phyloP scores from a whole-genome alignment of 2,329 filamentous ascomycete species.

The Epichloe brachyelytri region DNA sequence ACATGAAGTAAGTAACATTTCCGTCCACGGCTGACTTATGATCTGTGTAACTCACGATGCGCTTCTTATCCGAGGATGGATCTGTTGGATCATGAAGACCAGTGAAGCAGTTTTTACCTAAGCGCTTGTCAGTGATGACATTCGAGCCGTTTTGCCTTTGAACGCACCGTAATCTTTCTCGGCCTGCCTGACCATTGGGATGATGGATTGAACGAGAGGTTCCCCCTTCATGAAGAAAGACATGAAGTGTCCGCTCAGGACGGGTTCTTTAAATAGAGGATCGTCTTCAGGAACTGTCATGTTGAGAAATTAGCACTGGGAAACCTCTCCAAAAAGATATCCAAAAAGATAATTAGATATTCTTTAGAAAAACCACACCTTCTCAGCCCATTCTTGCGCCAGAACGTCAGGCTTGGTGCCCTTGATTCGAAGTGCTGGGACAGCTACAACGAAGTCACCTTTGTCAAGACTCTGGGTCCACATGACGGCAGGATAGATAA shows the following conservation, averaged over 20 bases:
- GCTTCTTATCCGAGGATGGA: slow-evolving; percentile 48
- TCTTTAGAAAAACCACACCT: slow-evolving; percentile 30
- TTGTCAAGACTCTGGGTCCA: slow-evolving; percentile 73
- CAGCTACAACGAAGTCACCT: slow-evolving; percentile 67
- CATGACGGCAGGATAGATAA: slow-evolving; percentile 63
- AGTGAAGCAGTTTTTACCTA: slow-evolving; percentile 46
- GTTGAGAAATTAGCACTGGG: background rate
- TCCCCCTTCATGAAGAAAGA: slow-evolving; percentile 68
- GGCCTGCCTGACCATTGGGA: slow-evolving; percentile 56
- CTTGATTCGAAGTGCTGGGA: slow-evolving; percentile 69
- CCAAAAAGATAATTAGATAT: background rate
- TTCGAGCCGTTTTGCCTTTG: too few species aligned
- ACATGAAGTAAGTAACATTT: background rate
- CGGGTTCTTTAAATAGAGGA: slow-evolving; percentile 58
- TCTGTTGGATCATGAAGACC: slow-evolving; percentile 51
- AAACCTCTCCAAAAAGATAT: background rate
- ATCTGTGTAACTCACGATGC: slow-evolving; percentile 23
- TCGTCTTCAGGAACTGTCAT: slow-evolving; percentile 56
- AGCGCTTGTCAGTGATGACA: slow-evolving; percentile 14
- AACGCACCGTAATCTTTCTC: slow-evolving; percentile 34
- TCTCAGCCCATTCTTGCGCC: slow-evolving; percentile 46
- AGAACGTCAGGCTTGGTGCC: slow-evolving; percentile 52
- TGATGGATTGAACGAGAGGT: slow-evolving; percentile 49
- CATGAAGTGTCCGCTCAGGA: slow-evolving; percentile 54
- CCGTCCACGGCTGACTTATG: background rate